Conservation (phyloP, 2,329 filamentous ascomycete genomes). For the Cryphonectria radicalis region DNA sequence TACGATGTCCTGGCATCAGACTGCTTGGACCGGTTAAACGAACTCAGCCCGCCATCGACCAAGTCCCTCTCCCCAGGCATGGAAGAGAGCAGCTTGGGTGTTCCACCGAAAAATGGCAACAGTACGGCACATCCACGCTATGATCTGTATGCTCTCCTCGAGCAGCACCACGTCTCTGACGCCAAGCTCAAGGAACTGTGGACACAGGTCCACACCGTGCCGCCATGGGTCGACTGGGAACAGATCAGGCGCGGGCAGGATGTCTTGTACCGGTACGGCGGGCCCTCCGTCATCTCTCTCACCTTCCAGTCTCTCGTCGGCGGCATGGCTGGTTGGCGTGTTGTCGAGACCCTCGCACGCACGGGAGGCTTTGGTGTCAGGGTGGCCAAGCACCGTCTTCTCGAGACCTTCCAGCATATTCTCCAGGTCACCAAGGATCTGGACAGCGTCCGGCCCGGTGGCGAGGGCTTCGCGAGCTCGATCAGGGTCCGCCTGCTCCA, state of each 20-base stretch:
- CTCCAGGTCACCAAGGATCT: constrained; percentile 71
- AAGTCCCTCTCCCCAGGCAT: constrained; percentile 1
- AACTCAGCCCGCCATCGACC: constrained; percentile 55
- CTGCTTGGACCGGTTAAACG: constrained; percentile 66
- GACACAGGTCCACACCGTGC: constrained; percentile 68
- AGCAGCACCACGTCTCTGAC: constrained; percentile 61
- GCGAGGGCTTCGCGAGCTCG: constrained; percentile 66
- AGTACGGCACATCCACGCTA: constrained; percentile 41
- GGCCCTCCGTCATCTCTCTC: constrained; percentile 65
- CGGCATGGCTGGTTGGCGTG: constrained; percentile 72
- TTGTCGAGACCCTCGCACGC: constrained; percentile 74
- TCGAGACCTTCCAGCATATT: constrained; percentile 76
- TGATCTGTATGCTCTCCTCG: constrained; percentile 68
- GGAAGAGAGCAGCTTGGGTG: neutral
- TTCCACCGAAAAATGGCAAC: constrained; percentile 31
- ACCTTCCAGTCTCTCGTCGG: constrained; percentile 70
- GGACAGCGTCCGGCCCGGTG: constrained; percentile 68
- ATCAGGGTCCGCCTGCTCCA: constrained; percentile 73
- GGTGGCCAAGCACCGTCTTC: constrained; percentile 64
- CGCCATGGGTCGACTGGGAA: constrained; percentile 78
- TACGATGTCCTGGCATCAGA: constrained; percentile 73
- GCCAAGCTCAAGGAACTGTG: constrained; percentile 62
- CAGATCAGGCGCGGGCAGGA: constrained; percentile 76
- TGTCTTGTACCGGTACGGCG: constrained; percentile 77
- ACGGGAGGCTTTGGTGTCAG: constrained; percentile 75